phyloP scores from a whole-genome alignment of 2,329 filamentous ascomycete species.

The Xylaria sp. region DNA sequence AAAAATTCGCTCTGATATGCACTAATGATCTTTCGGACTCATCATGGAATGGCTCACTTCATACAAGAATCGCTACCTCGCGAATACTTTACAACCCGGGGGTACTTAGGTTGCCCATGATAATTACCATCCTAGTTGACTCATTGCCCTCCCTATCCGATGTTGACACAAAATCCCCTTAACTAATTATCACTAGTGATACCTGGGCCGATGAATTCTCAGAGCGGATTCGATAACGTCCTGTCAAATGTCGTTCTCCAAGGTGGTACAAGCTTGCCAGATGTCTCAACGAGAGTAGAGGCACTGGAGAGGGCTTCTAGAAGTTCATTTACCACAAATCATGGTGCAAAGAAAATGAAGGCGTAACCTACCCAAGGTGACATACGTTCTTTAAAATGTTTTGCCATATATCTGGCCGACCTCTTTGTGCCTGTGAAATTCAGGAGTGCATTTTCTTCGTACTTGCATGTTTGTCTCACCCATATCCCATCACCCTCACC shows the following conservation, averaged over 20 bases:
- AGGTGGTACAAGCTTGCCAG: background rate
- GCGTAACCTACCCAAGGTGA: background rate
- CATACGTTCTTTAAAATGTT: background rate
- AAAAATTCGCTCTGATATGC: conserved; percentile 33
- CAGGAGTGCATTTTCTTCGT: background rate
- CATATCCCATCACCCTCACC: background rate
- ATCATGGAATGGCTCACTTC: conserved; percentile 2
- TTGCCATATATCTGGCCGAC: background rate
- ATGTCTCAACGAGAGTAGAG: background rate
- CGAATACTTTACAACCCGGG: background rate
- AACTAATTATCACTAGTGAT: background rate
- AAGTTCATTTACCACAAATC: background rate
- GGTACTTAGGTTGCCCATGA: background rate
- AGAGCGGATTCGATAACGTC: background rate
- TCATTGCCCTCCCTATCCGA: background rate
- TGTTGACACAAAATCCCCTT: background rate
- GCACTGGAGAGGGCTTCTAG: background rate
- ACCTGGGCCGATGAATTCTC: background rate
- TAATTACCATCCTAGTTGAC: background rate
- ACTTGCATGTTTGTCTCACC: background rate
- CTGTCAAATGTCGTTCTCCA: background rate
- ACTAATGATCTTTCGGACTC: background rate
- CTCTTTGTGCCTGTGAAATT: background rate
- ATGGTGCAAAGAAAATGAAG: background rate
- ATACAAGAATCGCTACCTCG: background rate